Conservation (phyloP, 768 basidiomycete genomes). For the Pleurotus platypus region DNA sequence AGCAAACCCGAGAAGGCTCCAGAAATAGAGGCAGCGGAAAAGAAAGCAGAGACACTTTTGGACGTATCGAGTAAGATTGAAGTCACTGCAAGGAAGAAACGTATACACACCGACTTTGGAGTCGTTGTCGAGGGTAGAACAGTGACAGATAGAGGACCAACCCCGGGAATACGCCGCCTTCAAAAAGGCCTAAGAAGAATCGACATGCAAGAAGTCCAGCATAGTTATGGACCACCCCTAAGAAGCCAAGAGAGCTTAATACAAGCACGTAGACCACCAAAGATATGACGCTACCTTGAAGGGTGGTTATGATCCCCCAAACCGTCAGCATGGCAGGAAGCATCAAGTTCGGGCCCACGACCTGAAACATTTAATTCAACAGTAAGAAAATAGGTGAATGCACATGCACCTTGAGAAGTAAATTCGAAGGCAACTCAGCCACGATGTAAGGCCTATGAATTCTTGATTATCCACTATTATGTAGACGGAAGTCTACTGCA, state of each 20-base stretch:
- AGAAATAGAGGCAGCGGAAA: constrained; percentile 52
- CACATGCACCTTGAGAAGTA: constrained; percentile 46
- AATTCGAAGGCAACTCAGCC: constrained; percentile 60
- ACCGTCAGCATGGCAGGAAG: constrained; percentile 56
- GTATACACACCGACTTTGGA: constrained; percentile 34
- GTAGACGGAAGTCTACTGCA: background rate
- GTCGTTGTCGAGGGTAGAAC: constrained; percentile 47
- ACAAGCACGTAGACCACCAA: background rate
- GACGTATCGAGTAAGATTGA: background rate
- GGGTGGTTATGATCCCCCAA: constrained; percentile 66
- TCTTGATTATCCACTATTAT: background rate
- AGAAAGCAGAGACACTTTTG: constrained; percentile 39
- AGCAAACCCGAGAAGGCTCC: constrained; percentile 71
- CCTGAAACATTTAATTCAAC: constrained; percentile 13
- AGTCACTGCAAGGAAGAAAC: background rate
- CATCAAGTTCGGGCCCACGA: constrained; percentile 57
- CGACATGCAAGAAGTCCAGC: constrained; percentile 41
- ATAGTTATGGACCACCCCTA: constrained; percentile 46
- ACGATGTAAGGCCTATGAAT: constrained; percentile 41
- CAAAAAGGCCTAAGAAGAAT: constrained; percentile 51
- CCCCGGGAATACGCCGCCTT: constrained; percentile 54
- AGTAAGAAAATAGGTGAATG: background rate
- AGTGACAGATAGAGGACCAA: constrained; percentile 54
- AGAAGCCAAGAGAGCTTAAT: background rate
- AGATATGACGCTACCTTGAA: constrained; percentile 41